These are phyloP conservation scores for Sugiyamaella qingdaonensis DNA, from an alignment of 805 yeast species.

Conservation along the genomic window DNA sequence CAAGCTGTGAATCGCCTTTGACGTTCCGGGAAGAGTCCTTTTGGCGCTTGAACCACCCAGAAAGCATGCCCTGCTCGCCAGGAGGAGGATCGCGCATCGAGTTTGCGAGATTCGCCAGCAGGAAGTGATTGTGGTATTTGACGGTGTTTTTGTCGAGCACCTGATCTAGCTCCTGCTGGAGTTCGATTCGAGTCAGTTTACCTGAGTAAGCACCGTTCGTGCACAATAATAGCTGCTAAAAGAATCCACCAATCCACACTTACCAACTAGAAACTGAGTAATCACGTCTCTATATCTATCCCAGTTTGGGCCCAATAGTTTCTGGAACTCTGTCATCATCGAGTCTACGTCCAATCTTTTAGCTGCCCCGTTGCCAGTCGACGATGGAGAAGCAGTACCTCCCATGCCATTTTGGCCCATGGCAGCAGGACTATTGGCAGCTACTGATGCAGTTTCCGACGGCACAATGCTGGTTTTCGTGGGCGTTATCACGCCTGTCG, in stretches of 20 bases:
- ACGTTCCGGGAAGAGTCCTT: conserved; percentile 39
- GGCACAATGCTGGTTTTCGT: not conserved
- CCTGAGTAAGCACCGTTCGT: not conserved
- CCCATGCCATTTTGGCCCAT: not conserved
- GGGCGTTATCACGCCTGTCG: not conserved
- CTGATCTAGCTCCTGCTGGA: conserved; percentile 54
- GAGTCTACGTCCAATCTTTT: conserved; percentile 55
- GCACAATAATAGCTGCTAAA: too few species aligned
- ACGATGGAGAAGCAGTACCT: not conserved
- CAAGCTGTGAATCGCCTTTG: conserved; percentile 58
- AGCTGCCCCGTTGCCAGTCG: not conserved
- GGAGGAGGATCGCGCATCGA: conserved; percentile 71
- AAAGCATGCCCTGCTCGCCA: conserved; percentile 41
- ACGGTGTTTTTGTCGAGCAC: conserved; percentile 49
- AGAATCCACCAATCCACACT: conserved; percentile 23
- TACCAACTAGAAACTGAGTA: conserved; percentile 71
- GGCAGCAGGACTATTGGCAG: not conserved
- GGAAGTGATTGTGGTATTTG: conserved; percentile 75
- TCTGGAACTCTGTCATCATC: conserved; percentile 69
- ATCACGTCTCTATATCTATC: conserved; percentile 77
- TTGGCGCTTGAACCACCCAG: conserved; percentile 47
- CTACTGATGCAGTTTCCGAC: not conserved
- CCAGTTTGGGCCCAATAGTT: conserved; percentile 75
- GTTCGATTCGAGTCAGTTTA: conserved; percentile 63
- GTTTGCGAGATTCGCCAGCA: conserved; percentile 79